Conservation (phyloP, 2,329 filamentous ascomycete species). For the Tothia fuscella region DNA sequence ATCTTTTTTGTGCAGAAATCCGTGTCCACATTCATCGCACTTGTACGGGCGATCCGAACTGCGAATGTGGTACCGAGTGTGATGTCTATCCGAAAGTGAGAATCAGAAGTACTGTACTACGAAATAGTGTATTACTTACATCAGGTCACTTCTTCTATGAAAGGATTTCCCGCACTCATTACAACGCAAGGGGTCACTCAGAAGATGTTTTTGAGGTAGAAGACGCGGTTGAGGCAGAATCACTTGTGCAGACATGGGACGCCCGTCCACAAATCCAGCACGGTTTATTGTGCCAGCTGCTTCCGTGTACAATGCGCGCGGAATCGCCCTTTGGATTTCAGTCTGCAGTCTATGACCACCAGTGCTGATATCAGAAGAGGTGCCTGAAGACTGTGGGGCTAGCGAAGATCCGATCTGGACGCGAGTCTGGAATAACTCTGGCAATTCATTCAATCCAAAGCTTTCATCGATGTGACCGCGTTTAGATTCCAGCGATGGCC, state of each 20-base stretch:
- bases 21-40: slow-evolving; percentile 9
- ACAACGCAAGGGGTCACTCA: slow-evolving; percentile 6
- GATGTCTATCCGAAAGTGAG: neutral
- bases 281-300: neutral
- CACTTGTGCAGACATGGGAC: too few relatives aligned
- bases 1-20: slow-evolving; percentile 9
- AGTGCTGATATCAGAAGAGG: neutral
- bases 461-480: neutral
- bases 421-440: neutral
- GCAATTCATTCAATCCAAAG: slow-evolving; percentile 2
- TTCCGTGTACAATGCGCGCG: neutral
- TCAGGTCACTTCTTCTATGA: slow-evolving; percentile 4
- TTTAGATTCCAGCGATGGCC: neutral
- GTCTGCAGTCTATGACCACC: neutral
- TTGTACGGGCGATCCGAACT: slow-evolving; percentile 9
- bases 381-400: slow-evolving; percentile 8
- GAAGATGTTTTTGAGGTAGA: slow-evolving; percentile 2
- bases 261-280: too few relatives aligned
- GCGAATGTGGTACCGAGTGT: slow-evolving; percentile 8
- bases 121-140: neutral
- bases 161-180: slow-evolving; percentile 5
- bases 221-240: too few relatives aligned
- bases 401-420: slow-evolving; percentile 5
- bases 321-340: neutral
- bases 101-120: neutral